These are phyloP conservation scores for Amanita phalloides DNA, from an alignment of 768 basidiomycete species.

Conservation along the genomic window DNA sequence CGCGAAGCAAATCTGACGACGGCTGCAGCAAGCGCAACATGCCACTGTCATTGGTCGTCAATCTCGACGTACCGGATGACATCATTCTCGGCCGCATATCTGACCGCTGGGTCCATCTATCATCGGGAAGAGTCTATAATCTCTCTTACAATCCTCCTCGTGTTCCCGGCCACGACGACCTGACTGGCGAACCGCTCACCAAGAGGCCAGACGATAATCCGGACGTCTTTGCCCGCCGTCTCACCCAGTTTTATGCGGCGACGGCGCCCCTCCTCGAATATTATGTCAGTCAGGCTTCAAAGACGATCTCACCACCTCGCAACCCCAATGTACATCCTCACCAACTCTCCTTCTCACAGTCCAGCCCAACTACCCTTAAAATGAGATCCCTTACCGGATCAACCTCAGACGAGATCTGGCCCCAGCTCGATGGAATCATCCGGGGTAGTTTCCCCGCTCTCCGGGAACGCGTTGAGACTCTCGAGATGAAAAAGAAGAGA, in stretches of 20 bases:
- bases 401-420: conserved; percentile 90
- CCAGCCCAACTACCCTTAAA: conserved; percentile 31
- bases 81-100: conserved; percentile 80
- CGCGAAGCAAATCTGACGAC: not conserved
- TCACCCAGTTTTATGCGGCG: conserved; percentile 65
- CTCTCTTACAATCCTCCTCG: conserved; percentile 79
- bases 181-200: conserved; percentile 81
- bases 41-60: conserved; percentile 73
- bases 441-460: conserved; percentile 46
- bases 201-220: conserved; percentile 87
- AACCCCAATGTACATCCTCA: conserved; percentile 37
- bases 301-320: conserved; percentile 13
- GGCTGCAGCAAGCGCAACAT: conserved; percentile 41
- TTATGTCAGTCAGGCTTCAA: conserved; percentile 33
- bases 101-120: conserved; percentile 82
- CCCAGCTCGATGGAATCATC: conserved; percentile 57
- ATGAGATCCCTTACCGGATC: conserved; percentile 55
- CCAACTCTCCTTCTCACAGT: conserved; percentile 34
- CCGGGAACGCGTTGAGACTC: conserved; percentile 34
- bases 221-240: conserved; percentile 66
- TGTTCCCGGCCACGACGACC: conserved; percentile 70
- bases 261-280: conserved; percentile 77
- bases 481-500: conserved; percentile 27
- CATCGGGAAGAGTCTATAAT: conserved; percentile 88
- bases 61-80: conserved; percentile 82